phyloP scores from a whole-genome alignment of 495 filamentous ascomycete species.

The Schizothecium vesticola region DNA sequence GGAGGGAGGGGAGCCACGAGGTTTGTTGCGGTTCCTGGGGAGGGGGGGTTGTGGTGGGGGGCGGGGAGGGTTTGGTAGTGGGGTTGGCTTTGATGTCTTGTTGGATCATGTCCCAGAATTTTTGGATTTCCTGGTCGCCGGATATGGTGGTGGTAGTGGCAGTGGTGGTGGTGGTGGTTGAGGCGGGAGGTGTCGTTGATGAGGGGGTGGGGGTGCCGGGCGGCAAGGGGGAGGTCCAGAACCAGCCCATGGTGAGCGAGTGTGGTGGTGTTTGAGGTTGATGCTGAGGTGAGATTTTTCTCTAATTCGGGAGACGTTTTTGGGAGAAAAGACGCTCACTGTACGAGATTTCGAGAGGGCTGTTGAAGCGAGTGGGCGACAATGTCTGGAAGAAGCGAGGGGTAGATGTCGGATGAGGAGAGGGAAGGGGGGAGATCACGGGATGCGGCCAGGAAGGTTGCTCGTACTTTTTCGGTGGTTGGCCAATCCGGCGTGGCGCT shows the following conservation, averaged over 20 bases:
- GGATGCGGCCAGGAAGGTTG: neutral
- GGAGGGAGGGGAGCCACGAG: constrained; percentile 6
- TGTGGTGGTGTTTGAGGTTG: neutral
- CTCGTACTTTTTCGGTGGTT: neutral
- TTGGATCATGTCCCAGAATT: constrained; percentile 37
- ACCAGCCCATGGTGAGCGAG: constrained; percentile 46
- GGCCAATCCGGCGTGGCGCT: neutral
- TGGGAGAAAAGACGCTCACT: neutral
- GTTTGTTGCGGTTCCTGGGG: constrained; percentile 4
- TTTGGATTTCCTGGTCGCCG: constrained; percentile 37
- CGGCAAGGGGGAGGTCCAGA: constrained; percentile 35
- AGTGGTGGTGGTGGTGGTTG: constrained; percentile 12
- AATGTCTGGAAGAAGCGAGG: neutral
- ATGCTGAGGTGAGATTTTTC: neutral
- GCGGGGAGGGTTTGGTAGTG: constrained; percentile 3
- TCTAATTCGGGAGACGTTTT: neutral
- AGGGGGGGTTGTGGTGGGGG: neutral
- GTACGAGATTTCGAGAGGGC: neutral
- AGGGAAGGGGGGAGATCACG: neutral
- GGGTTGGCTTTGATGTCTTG: constrained; percentile 18
- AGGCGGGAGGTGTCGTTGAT: neutral
- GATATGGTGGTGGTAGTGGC: constrained; percentile 15
- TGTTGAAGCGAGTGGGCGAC: neutral
- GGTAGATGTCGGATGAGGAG: neutral
- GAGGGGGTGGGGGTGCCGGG: constrained; percentile 10